Evolutionary conservation across 2,329 filamentous ascomycete species (phyloP).

Genomic region (Eutypa lata): DNA sequence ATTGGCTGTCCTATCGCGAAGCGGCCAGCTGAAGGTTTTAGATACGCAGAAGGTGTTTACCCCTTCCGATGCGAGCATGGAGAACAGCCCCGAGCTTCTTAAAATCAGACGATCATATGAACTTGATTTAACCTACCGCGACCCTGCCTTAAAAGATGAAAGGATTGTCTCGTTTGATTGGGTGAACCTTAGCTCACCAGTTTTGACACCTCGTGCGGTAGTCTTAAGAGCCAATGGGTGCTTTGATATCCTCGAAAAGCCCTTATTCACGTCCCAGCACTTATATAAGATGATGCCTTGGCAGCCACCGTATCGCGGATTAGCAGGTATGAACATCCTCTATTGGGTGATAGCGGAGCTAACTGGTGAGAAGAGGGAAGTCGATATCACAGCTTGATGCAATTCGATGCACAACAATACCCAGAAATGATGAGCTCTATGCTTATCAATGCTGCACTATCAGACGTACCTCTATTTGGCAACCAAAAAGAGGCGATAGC

Average conservation of each 20-base stretch:
- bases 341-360: conserved; percentile 15
- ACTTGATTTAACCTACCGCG: conserved; percentile 57
- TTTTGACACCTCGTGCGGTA: conserved; percentile 54
- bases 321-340: conserved; percentile 41
- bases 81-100: conserved; percentile 56
- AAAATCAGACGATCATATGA: conserved; percentile 59
- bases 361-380: conserved; percentile 39
- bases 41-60: conserved; percentile 55
- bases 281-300: conserved; percentile 60
- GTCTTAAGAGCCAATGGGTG: conserved; percentile 58
- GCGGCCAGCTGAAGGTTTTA: conserved; percentile 61
- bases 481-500: conserved; percentile 42
- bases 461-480: conserved; percentile 56
- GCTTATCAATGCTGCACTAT: conserved; percentile 50
- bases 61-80: conserved; percentile 35
- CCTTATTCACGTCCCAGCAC: conserved; percentile 55
- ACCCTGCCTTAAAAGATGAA: conserved; percentile 51
- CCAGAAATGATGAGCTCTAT: conserved; percentile 52
- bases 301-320: conserved; percentile 55
- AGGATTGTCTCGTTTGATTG: conserved; percentile 67
- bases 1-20: conserved; percentile 59
- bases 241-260: conserved; percentile 61
- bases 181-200: conserved; percentile 56
- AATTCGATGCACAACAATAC: conserved; percentile 54
- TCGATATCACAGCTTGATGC: conserved; percentile 54